Conservation (phyloP, 2,329 filamentous ascomycete genomes). For the Fusarium dlaminii region DNA sequence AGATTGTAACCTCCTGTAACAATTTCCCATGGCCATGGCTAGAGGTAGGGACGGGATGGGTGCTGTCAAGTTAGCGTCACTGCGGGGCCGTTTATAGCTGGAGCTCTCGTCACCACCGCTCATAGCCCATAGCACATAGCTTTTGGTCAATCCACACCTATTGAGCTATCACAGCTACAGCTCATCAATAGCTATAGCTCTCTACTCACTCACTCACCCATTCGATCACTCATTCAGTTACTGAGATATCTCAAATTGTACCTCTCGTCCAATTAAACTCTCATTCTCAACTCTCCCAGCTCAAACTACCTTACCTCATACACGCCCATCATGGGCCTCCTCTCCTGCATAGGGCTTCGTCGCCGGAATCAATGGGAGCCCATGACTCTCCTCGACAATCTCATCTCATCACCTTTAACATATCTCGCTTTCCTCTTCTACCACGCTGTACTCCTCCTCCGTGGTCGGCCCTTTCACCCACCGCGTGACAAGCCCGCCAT, state of each 20-base stretch:
- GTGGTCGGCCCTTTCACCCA: conserved; percentile 70
- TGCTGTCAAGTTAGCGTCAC: conserved; percentile 27
- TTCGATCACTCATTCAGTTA: not conserved
- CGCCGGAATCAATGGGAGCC: conserved; percentile 59
- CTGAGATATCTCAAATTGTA: not conserved
- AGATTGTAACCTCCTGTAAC: not conserved
- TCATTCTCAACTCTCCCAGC: not conserved
- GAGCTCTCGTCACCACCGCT: conserved; percentile 26
- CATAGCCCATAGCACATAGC: not conserved
- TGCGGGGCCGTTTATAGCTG: conserved; percentile 12
- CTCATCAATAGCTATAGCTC: not conserved
- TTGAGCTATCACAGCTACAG: not conserved
- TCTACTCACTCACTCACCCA: not conserved
- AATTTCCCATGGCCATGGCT: not conserved
- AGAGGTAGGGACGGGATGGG: not conserved
- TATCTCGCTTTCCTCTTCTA: conserved; percentile 71
- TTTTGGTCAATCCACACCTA: not conserved
- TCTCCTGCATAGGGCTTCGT: conserved; percentile 58
- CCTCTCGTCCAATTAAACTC: not conserved
- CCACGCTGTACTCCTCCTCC: conserved; percentile 71
- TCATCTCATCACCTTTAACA: conserved; percentile 75
- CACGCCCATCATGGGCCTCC: conserved; percentile 53
- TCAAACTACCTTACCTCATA: not conserved
- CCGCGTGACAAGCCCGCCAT: conserved; percentile 66
- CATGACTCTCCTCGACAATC: conserved; percentile 66